Evolutionary conservation across 768 basidiomycete species (phyloP).

Genomic region (Serendipita sp.): DNA sequence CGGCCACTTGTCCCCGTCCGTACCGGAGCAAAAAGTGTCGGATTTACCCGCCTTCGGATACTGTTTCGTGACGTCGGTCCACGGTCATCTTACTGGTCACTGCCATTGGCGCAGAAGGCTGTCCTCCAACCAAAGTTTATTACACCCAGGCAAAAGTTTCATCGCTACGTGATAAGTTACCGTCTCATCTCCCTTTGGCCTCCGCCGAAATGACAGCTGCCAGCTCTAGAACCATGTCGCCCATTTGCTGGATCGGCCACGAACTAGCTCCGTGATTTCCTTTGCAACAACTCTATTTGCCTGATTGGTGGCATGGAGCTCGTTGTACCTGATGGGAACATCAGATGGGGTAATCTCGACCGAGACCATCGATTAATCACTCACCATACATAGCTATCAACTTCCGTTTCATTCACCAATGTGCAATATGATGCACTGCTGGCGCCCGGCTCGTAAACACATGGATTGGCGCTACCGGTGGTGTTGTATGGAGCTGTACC

Average conservation of each 20-base stretch:
- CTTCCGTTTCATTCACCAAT: slow-evolving; percentile 14
- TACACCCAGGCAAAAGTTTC: too few relatives aligned
- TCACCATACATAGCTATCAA: slow-evolving; percentile 47
- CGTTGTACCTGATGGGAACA: slow-evolving; percentile 26
- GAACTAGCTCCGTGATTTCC: slow-evolving; percentile 32
- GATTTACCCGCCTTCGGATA: too few relatives aligned
- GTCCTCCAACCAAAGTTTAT: too few relatives aligned
- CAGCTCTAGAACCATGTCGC: slow-evolving; percentile 6
- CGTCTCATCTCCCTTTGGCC: too few relatives aligned
- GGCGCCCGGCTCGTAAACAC: slow-evolving; percentile 26
- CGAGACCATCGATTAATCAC: slow-evolving; percentile 10
- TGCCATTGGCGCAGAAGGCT: too few relatives aligned
- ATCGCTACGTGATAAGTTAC: too few relatives aligned
- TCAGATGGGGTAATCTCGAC: slow-evolving; percentile 7
- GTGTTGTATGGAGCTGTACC: slow-evolving; percentile 46
- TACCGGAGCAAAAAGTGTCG: too few relatives aligned
- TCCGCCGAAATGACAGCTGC: too few relatives aligned
- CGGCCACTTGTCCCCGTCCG: too few relatives aligned
- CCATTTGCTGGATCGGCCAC: slow-evolving; percentile 18
- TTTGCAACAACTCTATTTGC: slow-evolving; percentile 35
- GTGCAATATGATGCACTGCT: slow-evolving; percentile 10
- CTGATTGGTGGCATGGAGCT: slow-evolving; percentile 46
- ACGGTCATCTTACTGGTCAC: too few relatives aligned
- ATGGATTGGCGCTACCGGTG: slow-evolving; percentile 33
- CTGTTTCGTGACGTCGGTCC: too few relatives aligned